Evolutionary conservation across 352 stramenopile genomes (phyloP).

Genomic region (Blastocystis sp.): DNA sequence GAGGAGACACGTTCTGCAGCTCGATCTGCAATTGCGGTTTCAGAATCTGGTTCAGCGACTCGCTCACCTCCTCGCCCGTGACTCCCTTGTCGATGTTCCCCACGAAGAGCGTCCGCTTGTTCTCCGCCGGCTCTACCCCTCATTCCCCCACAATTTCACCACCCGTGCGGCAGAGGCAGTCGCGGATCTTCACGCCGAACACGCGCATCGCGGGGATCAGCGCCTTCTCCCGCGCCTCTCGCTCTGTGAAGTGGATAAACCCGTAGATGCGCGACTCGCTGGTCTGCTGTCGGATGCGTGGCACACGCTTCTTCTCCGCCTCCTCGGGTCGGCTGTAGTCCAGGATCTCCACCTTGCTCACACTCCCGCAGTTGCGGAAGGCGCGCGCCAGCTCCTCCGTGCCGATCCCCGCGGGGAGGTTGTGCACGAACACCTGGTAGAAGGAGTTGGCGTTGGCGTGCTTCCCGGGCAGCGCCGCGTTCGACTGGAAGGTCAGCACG

Average conservation of each 20-base stretch:
- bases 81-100: constrained; percentile 60
- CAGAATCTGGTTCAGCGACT: constrained; percentile 56
- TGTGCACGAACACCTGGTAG: constrained; percentile 66
- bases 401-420: constrained; percentile 33
- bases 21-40: constrained; percentile 59
- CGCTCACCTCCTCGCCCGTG: constrained; percentile 56
- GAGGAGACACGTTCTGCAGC: constrained; percentile 37
- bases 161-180: constrained; percentile 65
- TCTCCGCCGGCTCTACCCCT: constrained; percentile 62
- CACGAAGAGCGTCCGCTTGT: constrained; percentile 68
- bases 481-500: constrained; percentile 58
- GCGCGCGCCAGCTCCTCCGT: constrained; percentile 46
- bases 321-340: constrained; percentile 49
- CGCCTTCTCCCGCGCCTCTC: constrained; percentile 27
- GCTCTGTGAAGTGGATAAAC: constrained; percentile 65
- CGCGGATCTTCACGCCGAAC: constrained; percentile 64
- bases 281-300: constrained; percentile 17
- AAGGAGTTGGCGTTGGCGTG: constrained; percentile 27
- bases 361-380: constrained; percentile 58
- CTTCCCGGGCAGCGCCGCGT: neutral
- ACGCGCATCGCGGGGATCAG: constrained; percentile 66
- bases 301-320: constrained; percentile 38
- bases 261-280: constrained; percentile 6
- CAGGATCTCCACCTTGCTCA: constrained; percentile 69
- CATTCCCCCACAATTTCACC: neutral